Conservation (phyloP, 768 basidiomycete species). For the Mycena sanguinolenta region DNA sequence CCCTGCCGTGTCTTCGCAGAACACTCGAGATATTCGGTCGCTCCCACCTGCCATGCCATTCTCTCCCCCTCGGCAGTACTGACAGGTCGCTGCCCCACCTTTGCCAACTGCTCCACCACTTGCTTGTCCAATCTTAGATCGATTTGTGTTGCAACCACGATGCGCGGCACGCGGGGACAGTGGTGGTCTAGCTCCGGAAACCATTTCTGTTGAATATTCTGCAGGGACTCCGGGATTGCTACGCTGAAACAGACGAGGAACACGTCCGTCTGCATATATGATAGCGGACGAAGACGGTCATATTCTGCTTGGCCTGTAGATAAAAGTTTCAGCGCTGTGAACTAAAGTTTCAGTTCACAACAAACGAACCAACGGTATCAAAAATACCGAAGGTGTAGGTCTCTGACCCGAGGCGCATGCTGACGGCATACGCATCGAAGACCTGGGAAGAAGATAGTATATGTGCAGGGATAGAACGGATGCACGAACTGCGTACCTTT, state of each 20-base stretch:
- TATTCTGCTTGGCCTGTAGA: conserved; percentile 96
- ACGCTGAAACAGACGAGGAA: conserved; percentile 99
- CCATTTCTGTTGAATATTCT: conserved; percentile 99
- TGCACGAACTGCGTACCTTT: no score
- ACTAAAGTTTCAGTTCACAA: conserved; percentile 18
- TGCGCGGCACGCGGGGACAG: conserved; percentile 98
- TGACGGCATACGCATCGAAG: conserved; percentile 98
- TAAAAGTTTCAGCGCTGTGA: neutral
- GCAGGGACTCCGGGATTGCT: conserved; percentile 96
- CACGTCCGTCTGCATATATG: conserved; percentile 99
- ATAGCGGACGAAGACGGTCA: conserved; percentile 97
- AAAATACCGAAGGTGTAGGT: conserved; percentile 98
- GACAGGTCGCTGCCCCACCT: conserved; percentile 97
- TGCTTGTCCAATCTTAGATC: conserved; percentile 94
- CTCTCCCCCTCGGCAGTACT: conserved; percentile 89
- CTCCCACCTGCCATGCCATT: conserved; percentile 95
- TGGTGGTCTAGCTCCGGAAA: conserved; percentile 99
- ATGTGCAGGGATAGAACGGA: no score
- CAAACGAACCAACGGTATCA: conserved; percentile 91
- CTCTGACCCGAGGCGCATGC: conserved; percentile 99
- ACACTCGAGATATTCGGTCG: conserved; percentile 99
- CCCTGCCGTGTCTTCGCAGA: conserved; percentile 99
- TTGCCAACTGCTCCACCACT: conserved; percentile 92
- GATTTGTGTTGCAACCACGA: conserved; percentile 98
- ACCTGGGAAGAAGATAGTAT: conserved; percentile 59